Percentiles rank a stretch among this genome's conserved stretches.
Conservation (phyloP, 2,329 filamentous ascomycete genomes). For the Alternaria angustiovoidea region DNA sequence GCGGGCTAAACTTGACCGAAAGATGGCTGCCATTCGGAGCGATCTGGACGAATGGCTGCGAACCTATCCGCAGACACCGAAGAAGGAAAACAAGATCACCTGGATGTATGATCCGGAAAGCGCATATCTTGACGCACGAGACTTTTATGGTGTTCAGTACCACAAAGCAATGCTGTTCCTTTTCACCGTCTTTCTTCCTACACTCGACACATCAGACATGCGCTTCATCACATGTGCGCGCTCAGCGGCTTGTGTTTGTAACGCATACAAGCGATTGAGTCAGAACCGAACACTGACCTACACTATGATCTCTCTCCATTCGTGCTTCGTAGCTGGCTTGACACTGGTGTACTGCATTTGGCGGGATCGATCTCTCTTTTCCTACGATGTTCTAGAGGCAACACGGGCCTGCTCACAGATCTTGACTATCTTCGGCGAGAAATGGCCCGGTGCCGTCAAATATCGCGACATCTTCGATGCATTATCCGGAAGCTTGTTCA, state of each 20-base stretch:
- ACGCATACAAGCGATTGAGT: slow-evolving; percentile 34
- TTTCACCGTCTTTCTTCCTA: slow-evolving; percentile 32
- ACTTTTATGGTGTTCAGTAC: slow-evolving; percentile 40
- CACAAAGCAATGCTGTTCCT: slow-evolving; percentile 38
- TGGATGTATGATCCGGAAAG: slow-evolving; percentile 42
- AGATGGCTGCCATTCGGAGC: slow-evolving; percentile 26
- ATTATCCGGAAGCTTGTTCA: slow-evolving; percentile 31
- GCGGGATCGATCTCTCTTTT: slow-evolving; percentile 34
- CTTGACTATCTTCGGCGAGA: slow-evolving; percentile 38
- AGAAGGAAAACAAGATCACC: slow-evolving; percentile 27
- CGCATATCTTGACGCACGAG: slow-evolving; percentile 31
- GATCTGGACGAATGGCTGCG: slow-evolving; percentile 34
- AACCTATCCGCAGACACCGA: slow-evolving; percentile 28
- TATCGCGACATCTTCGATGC: slow-evolving; percentile 41
- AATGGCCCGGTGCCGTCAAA: slow-evolving; percentile 39
- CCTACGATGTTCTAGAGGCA: slow-evolving; percentile 37
- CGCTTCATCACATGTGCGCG: slow-evolving; percentile 34
- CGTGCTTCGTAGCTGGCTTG: slow-evolving; percentile 37
- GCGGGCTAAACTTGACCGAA: slow-evolving; percentile 26
- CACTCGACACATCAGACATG: slow-evolving; percentile 26
- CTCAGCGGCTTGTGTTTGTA: slow-evolving; percentile 35
- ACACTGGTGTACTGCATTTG: slow-evolving; percentile 40
- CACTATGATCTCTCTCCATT: slow-evolving; percentile 39
- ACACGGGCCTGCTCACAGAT: slow-evolving; percentile 36
- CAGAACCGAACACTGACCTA: slow-evolving; percentile 37